Base-by-base conservation (phyloP, 495 filamentous ascomycete species). In the Penicillium lividum region DNA sequence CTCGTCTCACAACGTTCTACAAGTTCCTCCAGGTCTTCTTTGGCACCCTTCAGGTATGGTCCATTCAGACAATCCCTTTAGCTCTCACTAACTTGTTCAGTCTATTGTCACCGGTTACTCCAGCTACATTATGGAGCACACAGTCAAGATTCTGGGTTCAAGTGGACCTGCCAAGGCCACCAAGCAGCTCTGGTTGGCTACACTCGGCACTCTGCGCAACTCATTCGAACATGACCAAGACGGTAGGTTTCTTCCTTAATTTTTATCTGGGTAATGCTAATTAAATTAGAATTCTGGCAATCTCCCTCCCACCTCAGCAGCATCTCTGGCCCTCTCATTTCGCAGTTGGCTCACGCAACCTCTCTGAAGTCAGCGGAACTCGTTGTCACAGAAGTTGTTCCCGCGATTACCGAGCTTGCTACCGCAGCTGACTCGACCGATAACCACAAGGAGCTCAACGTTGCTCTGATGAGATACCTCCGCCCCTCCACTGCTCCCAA, bases 101-200 rank as follows among this genome's bases (percentile, higher is more conserved):
- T 95, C 92, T 5, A 91, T 97, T 46, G 90, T 97, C 45, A 98
- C 95, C 5, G 86, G 85, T 70, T 98, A 98, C 68, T 84, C 90
- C 22, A 87, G 84, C 58, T 91, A 94, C 67, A 77, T 94, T n/a
- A 69, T 97, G 60, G 91, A 95, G 29, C 86, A 78, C 60, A 82
- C 87, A 3, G 80, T 86, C 29, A 73, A 83, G 45, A 77, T 90
- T n/a, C 79, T 97, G 34, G 70, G 73, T 33, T 76, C 67, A 10
- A 68, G 74, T 27, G 73, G 76, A 49, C 73, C 79, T 4, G 77
- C 80, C 59, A 72, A 80, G 38, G 71, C 77, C 44, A 78, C 83
- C 27, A 79, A 74, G 62, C 69, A 80, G 36, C 75, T 90, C 22
- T 90, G 87, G 86, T 66, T 71, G 42, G 75, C 76, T 1, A 82